A percentile compares a stretch with the other conserved stretches of the same genome.
phyloP scores from a whole-genome alignment of 1,284 basidiomycete species.

The Ceratobasidium sp. region DNA sequence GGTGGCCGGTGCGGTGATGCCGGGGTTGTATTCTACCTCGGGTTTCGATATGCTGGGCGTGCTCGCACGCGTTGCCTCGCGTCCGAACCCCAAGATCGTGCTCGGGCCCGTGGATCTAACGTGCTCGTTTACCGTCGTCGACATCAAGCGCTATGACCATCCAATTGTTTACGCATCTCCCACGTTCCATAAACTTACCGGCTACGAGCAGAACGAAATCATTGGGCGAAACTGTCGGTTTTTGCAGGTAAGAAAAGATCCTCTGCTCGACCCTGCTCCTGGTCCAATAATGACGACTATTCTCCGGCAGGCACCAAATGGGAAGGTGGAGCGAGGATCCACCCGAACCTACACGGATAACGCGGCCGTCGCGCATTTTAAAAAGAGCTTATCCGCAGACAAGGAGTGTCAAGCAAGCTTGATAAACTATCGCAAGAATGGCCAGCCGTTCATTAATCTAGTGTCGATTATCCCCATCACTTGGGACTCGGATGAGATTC shows the following conservation, averaged over 20 bases:
- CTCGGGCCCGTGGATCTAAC: conserved; percentile 92
- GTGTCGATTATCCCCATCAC: conserved; percentile 83
- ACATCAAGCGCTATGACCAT: conserved; percentile 77
- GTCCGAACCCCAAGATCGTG: conserved; percentile 76
- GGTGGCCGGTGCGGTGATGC: conserved; percentile 43
- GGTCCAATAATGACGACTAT: conserved; percentile 7
- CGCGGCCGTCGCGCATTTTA: conserved; percentile 72
- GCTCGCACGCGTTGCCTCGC: conserved; percentile 74
- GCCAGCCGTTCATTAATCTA: conserved; percentile 85
- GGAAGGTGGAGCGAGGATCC: conserved; percentile 67
- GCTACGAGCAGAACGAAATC: conserved; percentile 79
- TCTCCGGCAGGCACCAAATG: conserved; percentile 72
- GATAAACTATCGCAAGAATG: conserved; percentile 88
- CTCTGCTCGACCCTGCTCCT: not conserved
- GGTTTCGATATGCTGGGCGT: conserved; percentile 91
- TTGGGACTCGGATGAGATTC: conserved; percentile 58
- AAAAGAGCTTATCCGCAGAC: conserved; percentile 67
- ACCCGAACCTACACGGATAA: conserved; percentile 70
- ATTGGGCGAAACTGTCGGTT: conserved; percentile 92
- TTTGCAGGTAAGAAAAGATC: conserved; percentile 44
- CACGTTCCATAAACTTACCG: conserved; percentile 65
- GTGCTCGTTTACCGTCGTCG: conserved; percentile 88
- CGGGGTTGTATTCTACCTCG: conserved; percentile 81
- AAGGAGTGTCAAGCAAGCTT: conserved; percentile 89
- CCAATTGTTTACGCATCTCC: conserved; percentile 91